phyloP scores from a whole-genome alignment of 495 filamentous ascomycete genomes.

The Penicillium ochrochloron region DNA sequence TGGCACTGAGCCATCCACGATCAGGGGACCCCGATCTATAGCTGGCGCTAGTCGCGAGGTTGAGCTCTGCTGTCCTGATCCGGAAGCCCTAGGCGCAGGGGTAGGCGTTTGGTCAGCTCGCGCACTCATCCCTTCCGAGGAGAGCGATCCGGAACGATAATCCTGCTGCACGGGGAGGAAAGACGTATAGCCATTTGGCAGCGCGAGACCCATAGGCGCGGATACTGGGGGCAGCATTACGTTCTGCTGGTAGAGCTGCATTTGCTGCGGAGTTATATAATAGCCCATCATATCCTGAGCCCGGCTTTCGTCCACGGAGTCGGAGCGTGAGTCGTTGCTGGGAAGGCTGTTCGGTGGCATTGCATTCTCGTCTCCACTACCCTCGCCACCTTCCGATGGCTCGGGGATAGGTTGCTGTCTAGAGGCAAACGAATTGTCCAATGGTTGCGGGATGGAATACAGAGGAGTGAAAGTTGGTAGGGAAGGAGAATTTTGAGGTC shows the following conservation, averaged over 20 bases:
- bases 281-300: slow-evolving; percentile 68
- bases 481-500: slow-evolving; percentile 51
- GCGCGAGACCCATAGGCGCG: slow-evolving; percentile 50
- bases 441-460: slow-evolving; percentile 41
- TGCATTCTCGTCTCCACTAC: slow-evolving; percentile 47
- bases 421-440: slow-evolving; percentile 42
- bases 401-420: slow-evolving; percentile 40
- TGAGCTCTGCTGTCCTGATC: slow-evolving; percentile 27
- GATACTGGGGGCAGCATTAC: slow-evolving; percentile 46
- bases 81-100: slow-evolving; percentile 21
- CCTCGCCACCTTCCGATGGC: slow-evolving; percentile 41
- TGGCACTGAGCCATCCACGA: slow-evolving; percentile 51
- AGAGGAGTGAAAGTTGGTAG: slow-evolving; percentile 43
- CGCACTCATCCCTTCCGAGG: slow-evolving; percentile 33
- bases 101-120: slow-evolving; percentile 31
- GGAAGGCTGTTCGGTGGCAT: slow-evolving; percentile 48
- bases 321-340: slow-evolving; percentile 42
- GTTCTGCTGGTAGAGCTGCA: slow-evolving; percentile 54
- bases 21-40: slow-evolving; percentile 46
- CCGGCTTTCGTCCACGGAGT: slow-evolving; percentile 51
- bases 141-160: slow-evolving; percentile 44
- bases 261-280: slow-evolving; percentile 63
- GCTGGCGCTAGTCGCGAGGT: slow-evolving; percentile 31
- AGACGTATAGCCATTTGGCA: slow-evolving; percentile 52
- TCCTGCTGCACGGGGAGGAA: slow-evolving; percentile 45